Base-by-base conservation (phyloP, 2,329 filamentous ascomycete species). In the Diaporthe aspalathi region DNA sequence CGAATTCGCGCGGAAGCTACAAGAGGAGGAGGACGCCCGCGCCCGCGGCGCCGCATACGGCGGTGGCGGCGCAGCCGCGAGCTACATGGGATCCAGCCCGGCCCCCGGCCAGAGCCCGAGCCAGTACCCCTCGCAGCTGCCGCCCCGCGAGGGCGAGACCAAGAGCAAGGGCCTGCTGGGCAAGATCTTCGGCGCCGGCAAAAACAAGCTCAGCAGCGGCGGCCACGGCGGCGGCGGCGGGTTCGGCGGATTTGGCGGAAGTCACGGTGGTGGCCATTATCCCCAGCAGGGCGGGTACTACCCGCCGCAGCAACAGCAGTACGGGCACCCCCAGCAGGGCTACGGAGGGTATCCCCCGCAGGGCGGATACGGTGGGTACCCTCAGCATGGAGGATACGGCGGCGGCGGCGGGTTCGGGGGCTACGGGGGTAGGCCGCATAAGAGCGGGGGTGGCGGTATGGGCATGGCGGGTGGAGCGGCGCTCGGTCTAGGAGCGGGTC, bases 11-110 rank as follows among this genome's bases (percentile, higher is more conserved):
- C 88, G 93, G 50, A 89, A 90, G 78, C 84, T 97, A 52, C 95
- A 97, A 80, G 92, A 92, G 54, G 93, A 97, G 81, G 94, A 97
- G 81, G 88, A 97, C 74, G 89, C 90, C 7, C 88, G 89, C 54
- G 86, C 86, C 20, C 78, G 79, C 74, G 74, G 67, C 65, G 75
- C 69, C 35, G 35, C 35, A 9, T 38, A 38, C 35, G 35, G 76
- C 20, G 78, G 79, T 60, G 74, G 78, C 35, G 78, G 81, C 11
- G 78, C 82, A 9, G 72, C 78, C 11, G 80, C 80, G 27, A 81
- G 81, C 71, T 83, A 82, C 73, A 74, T 78, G 69, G 60, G 43
- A 70, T 75, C 74, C 72, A 77, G 75, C 67, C 74, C 77, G 24
- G 62, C 22, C 17, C 74, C 70, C 62, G 75, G 73, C 56, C 78